Evolutionary conservation across 495 filamentous ascomycete genomes (phyloP).

Genomic region (Hamigera avellanea): DNA sequence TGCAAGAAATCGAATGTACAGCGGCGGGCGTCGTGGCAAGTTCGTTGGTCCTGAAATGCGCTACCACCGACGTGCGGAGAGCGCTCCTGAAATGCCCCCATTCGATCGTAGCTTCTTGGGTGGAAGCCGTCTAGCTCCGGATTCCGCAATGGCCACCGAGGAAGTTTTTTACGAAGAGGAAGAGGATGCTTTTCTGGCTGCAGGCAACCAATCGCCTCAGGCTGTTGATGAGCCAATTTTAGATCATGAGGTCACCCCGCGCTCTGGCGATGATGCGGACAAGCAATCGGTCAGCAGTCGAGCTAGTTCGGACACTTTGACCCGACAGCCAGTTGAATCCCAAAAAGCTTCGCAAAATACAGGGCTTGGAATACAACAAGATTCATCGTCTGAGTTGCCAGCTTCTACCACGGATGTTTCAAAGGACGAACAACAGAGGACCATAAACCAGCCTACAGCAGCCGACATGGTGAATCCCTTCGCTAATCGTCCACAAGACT

Average conservation of each 20-base stretch:
- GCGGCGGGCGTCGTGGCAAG: slow-evolving; percentile 60
- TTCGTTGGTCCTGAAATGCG: slow-evolving; percentile 77
- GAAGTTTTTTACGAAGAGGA: slow-evolving; percentile 97
- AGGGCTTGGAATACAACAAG: slow-evolving; percentile 39
- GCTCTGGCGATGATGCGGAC: slow-evolving; percentile 10
- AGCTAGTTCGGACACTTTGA: slow-evolving; percentile 28
- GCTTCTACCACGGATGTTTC: not conserved
- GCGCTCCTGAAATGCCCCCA: slow-evolving; percentile 77
- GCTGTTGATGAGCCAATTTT: slow-evolving; percentile 6
- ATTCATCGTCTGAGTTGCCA: slow-evolving; percentile 1
- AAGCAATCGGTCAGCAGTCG: slow-evolving; percentile 25
- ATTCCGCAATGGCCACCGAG: slow-evolving; percentile 45
- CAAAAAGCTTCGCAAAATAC: slow-evolving; percentile 19
- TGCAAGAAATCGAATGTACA: slow-evolving; percentile 74
- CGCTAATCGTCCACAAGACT: slow-evolving; percentile 10
- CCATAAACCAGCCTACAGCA: not conserved
- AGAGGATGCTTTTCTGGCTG: slow-evolving; percentile 54
- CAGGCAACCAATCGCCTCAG: slow-evolving; percentile 22
- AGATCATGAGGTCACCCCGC: not conserved
- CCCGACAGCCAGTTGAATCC: slow-evolving; percentile 16
- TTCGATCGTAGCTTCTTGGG: slow-evolving; percentile 59
- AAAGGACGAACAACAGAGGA: not conserved
- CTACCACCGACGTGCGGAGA: slow-evolving; percentile 84
- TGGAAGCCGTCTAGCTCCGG: slow-evolving; percentile 55
- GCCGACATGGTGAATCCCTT: slow-evolving; percentile 8